Percentiles rank a stretch among this genome's conserved stretches.
These are phyloP conservation scores for Vitis labrusca DNA, from an alignment of 164 flowering plant species.

Conservation along the genomic window DNA sequence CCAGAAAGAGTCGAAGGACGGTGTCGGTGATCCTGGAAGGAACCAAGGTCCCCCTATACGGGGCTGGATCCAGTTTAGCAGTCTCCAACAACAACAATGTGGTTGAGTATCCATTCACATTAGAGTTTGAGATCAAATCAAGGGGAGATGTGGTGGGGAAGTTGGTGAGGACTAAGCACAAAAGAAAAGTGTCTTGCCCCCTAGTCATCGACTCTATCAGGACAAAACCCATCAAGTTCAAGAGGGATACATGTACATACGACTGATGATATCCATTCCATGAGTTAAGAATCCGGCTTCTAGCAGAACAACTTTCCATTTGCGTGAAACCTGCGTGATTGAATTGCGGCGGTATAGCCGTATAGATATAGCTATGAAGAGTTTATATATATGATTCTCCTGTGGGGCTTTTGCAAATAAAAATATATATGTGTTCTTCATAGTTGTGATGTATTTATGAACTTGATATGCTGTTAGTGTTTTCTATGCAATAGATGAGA, in stretches of 20 bases:
- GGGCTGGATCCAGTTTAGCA: constrained; percentile 74
- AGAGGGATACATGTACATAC: constrained; percentile 52
- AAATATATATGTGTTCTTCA: too few species aligned
- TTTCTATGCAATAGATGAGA: too few species aligned
- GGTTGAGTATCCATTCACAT: constrained; percentile 53
- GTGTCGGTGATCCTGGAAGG: constrained; percentile 60
- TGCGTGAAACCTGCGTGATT: too few species aligned
- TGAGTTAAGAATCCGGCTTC: too few species aligned
- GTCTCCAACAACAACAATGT: constrained; percentile 24
- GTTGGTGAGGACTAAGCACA: constrained; percentile 60
- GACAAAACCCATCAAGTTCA: constrained; percentile 63
- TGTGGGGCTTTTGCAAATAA: too few species aligned
- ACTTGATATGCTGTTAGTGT: too few species aligned
- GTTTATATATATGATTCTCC: too few species aligned
- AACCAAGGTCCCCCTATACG: constrained; percentile 77
- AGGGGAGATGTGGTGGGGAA: constrained; percentile 87
- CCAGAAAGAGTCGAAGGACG: constrained; percentile 68
- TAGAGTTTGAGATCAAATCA: constrained; percentile 61
- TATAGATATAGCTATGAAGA: too few species aligned
- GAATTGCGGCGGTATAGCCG: too few species aligned
- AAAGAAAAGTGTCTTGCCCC: constrained; percentile 45
- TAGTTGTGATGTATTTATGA: too few species aligned
- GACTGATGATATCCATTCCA: constrained; percentile 19
- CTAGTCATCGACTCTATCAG: constrained; percentile 43
- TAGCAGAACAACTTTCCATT: too few species aligned